A percentile compares a stretch with the other conserved stretches of the same genome.
These are phyloP conservation scores for Rhododendron vialii DNA, from an alignment of 148 eudicot species.

Conservation along the genomic window DNA sequence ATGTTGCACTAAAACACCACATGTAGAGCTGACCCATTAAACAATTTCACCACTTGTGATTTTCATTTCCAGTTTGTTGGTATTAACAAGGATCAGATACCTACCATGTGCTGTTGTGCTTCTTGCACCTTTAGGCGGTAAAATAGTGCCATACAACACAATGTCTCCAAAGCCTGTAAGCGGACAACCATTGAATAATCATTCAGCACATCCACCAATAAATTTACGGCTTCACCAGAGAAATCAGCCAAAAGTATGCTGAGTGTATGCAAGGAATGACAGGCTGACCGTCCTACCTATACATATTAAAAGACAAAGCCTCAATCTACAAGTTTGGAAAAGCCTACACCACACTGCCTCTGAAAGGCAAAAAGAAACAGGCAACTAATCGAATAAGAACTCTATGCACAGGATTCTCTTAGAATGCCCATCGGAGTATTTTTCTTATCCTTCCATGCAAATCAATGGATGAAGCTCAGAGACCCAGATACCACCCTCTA, in stretches of 20 bases:
- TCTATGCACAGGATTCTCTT: no score
- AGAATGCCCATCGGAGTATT: no score
- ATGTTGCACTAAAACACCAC: not conserved
- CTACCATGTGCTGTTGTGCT: constrained; percentile 47
- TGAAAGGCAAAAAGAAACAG: no score
- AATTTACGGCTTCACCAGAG: constrained; percentile 52
- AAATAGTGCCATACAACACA: constrained; percentile 49
- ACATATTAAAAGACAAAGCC: constrained; percentile 22
- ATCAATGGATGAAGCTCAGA: no score
- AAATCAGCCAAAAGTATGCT: constrained; percentile 46
- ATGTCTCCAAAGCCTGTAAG: constrained; percentile 51
- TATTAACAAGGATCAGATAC: constrained; percentile 11
- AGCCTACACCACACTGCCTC: no score
- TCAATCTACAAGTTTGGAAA: constrained; percentile 4
- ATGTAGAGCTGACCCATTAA: not conserved
- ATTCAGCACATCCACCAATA: constrained; percentile 64
- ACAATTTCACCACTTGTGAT: not conserved
- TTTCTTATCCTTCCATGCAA: no score
- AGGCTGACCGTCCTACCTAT: constrained; percentile 77
- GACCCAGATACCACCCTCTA: no score
- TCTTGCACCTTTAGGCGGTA: constrained; percentile 57
- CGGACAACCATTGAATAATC: constrained; percentile 76
- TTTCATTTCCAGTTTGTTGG: not conserved
- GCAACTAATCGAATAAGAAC: no score
- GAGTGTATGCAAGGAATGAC: constrained; percentile 54